Percentiles rank a stretch among this genome's conserved stretches.
phyloP scores from a whole-genome alignment of 495 filamentous ascomycete genomes.

The Xylaria telfairii region DNA sequence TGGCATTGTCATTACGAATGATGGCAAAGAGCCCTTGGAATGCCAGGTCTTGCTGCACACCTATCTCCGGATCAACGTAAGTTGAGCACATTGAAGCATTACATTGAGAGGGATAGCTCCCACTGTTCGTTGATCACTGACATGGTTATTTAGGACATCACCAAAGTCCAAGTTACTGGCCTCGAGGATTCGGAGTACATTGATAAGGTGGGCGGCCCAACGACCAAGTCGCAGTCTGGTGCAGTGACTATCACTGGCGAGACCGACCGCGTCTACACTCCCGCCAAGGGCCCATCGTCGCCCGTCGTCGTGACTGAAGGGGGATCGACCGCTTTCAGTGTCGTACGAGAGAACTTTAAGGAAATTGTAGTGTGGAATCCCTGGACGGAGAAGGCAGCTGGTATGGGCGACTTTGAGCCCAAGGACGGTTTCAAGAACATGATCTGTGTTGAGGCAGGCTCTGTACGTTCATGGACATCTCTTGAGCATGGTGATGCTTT shows the following conservation, averaged over 20 bases:
- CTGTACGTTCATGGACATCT: conserved; percentile 79
- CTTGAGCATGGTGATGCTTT: conserved; percentile 87
- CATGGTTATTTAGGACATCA: conserved; percentile 67
- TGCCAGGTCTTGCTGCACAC: conserved; percentile 93
- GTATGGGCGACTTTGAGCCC: conserved; percentile 87
- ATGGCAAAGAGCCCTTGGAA: conserved; percentile 79
- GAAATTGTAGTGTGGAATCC: conserved; percentile 98
- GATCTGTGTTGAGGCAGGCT: conserved; percentile 91
- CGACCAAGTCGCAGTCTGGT: conserved; percentile 62
- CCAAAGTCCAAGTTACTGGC: conserved; percentile 68
- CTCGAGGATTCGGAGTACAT: conserved; percentile 75
- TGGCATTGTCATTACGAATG: conserved; percentile 84
- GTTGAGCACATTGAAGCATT: conserved; percentile 31
- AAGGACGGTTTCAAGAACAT: conserved; percentile 89
- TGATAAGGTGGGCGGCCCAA: conserved; percentile 76
- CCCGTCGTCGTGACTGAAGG: conserved; percentile 64
- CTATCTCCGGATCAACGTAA: conserved; percentile 81
- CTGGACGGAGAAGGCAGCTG: conserved; percentile 81
- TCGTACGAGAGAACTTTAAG: conserved; percentile 78
- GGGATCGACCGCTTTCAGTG: conserved; percentile 67
- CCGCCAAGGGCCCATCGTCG: conserved; percentile 66
- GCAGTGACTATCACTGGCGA: conserved; percentile 69
- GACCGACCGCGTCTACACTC: conserved; percentile 74
- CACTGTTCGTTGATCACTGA: conserved; percentile 19
- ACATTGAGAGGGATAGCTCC: neutral